A percentile compares a stretch with the other conserved stretches of the same genome.
Evolutionary conservation across 768 basidiomycete species (phyloP).

Genomic region (Favolaschia claudopus): DNA sequence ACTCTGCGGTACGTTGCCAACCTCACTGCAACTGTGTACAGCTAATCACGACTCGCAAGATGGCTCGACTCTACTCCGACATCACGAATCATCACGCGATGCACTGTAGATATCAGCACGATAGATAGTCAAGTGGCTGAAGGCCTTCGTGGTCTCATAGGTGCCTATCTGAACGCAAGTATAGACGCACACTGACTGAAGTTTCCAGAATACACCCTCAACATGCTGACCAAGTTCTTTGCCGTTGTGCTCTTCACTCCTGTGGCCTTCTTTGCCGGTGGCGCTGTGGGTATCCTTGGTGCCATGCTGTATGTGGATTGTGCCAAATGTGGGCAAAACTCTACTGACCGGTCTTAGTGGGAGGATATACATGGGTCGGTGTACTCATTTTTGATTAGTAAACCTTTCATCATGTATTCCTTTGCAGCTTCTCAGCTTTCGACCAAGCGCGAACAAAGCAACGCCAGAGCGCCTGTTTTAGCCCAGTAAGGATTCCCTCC

Average conservation of each 20-base stretch:
- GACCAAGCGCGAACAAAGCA: conserved; percentile 56
- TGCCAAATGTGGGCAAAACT: too few species aligned
- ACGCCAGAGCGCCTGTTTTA: conserved; percentile 44
- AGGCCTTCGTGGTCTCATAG: conserved; percentile 27
- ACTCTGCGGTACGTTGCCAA: conserved; percentile 57
- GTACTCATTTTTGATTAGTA: not conserved
- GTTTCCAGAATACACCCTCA: conserved; percentile 38
- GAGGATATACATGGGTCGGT: conserved; percentile 47
- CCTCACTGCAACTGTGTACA: not conserved
- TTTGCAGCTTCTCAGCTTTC: conserved; percentile 49
- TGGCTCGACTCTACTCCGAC: conserved; percentile 57
- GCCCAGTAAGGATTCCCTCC: conserved; percentile 46
- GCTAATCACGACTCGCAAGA: conserved; percentile 35
- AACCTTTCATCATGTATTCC: not conserved
- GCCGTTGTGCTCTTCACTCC: conserved; percentile 56
- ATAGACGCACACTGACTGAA: conserved; percentile 30
- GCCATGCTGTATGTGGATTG: too few species aligned
- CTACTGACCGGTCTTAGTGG: too few species aligned
- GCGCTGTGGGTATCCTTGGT: conserved; percentile 51
- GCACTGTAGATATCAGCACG: conserved; percentile 69
- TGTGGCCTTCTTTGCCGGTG: conserved; percentile 53
- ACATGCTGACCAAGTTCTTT: conserved; percentile 50
- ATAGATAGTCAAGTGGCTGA: conserved; percentile 56
- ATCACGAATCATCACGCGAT: conserved; percentile 66
- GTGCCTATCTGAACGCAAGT: conserved; percentile 46